Base-by-base conservation (phyloP, 768 basidiomycete genomes). In the Suillus plorans region DNA sequence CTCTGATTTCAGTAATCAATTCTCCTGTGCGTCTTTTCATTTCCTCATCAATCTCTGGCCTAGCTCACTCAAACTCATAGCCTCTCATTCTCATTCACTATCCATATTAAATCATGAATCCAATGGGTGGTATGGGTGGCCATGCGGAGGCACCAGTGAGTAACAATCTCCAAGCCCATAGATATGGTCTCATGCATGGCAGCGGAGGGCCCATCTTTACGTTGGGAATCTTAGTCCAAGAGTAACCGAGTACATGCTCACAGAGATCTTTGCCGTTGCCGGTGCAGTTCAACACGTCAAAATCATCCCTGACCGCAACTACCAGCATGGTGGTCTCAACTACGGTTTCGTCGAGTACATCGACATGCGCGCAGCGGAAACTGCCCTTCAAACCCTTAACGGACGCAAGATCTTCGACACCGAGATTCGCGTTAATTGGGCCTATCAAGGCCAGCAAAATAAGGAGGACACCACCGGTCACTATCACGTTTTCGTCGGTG, bases 371-470 rank as follows among this genome's bases (percentile, higher is more conserved):
- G 94, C 95, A 44, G 97, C 97, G 44, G 97, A 99, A 80, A 98
- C 97, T 59, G 97, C 97, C n/a, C 84, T 99, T 42, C 92, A 95
- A 80, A 98, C 97, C 52, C 87, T 99, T 72, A 99, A 99, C 77
- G 97, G 97, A 55, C 92, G 97, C 75, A 97, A 98, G 84, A 99
- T 99, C 73, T 99, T 99, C 72, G 97, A 99, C 80, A 97, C 97
- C 45, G 97, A 99, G 81, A 96, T 99, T 71, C 89, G 95, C 69
- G 96, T 98, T 82, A 99, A 99, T 78, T 99, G 97, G 97, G 97
- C 97, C 42, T 98, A 99, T 78, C 97, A 99, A 79, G 96, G 95
- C 71, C 89, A 91, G 74, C 93, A 96, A 85, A 95, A 94, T 81
- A 98, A 98, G 83, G 97, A 99, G 80, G 97, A 99, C 79, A 97